Evolutionary conservation across 2,329 filamentous ascomycete species (phyloP), one percentile per base, ranked within the genome.

Genomic region (Arachnopeziza araneosa): DNA sequence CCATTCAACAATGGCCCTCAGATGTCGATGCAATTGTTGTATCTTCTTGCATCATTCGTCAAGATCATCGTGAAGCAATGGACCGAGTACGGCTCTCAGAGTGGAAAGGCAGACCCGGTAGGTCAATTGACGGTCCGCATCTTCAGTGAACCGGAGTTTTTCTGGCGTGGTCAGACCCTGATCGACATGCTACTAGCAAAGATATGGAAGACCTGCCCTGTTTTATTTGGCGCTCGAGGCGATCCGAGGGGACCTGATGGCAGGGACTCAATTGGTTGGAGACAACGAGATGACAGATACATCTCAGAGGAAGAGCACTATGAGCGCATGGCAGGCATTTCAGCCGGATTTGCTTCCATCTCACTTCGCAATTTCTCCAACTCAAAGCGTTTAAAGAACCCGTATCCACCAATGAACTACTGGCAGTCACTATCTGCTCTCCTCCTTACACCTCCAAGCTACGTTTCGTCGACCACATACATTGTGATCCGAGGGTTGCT

Each of bases 141-240:
- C 30, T 93, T 96, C 71, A 88, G 89, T 0, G 80, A 83, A 56
- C 79, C 83, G 21, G 80, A 84, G 19, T 89, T 90, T 69, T 78
- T 82, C 57, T 89, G 86, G 80, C 82, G 86, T 55, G 87, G 85
- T 9, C 75, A 82, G 54, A 82, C 87, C 1, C 79, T 96, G 60
- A 87, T 91, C 56, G 90, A 96, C 71, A 90, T 98, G 61, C 79
- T 98, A 30, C 87, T 96, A 69, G 88, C 93, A 58, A 97, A 98
- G 74, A 89, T 90, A 69, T 86, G 92, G 61, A 80, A 89, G 19
- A 80, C 84, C 2, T 96, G 91, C 68, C 93, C 95, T 0, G 87
- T 92, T 1, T 78, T 99, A 0, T 98, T 96, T 72, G 93, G 93
- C 17, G 84, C 93, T 65, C 82, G 84, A 51, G 93, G 91, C 24